Percentiles rank a stretch among this genome's conserved stretches.
Evolutionary conservation across 257 asterid species (phyloP).

Genomic region (Solanum chilense): DNA sequence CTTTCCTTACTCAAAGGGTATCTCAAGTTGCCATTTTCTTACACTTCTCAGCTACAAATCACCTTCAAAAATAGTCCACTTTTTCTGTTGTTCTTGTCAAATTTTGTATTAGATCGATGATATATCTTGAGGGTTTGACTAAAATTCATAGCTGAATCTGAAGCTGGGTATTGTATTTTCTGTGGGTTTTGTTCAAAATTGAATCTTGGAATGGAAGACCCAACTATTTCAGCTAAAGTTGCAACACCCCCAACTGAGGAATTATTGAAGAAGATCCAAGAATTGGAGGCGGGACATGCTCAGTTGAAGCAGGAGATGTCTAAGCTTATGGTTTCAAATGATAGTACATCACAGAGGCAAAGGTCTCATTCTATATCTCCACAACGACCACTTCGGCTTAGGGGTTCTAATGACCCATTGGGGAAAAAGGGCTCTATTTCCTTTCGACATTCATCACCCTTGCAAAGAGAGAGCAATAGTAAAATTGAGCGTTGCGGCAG

Average conservation of each 20-base stretch:
- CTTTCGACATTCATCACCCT: conserved; percentile 66
- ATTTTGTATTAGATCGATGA: background rate
- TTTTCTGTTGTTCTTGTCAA: background rate
- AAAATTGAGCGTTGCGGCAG: conserved; percentile 11
- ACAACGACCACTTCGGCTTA: conserved; percentile 37
- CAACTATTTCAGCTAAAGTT: conserved; percentile 10
- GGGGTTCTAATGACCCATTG: conserved; percentile 19
- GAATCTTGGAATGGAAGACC: conserved; percentile 26
- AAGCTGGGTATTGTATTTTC: background rate
- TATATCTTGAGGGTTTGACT: background rate
- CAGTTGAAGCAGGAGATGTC: conserved; percentile 78
- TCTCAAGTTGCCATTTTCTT: background rate
- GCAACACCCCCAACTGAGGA: conserved; percentile 57
- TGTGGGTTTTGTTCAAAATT: background rate
- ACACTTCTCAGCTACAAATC: background rate
- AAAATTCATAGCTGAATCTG: background rate
- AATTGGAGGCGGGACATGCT: conserved; percentile 72
- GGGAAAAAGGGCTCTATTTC: conserved; percentile 62
- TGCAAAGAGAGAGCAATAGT: conserved; percentile 60
- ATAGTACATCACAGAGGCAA: conserved; percentile 20
- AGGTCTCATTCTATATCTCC: conserved; percentile 85
- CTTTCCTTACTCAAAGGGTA: background rate
- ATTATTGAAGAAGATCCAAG: conserved; percentile 76
- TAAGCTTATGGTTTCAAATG: conserved; percentile 29
- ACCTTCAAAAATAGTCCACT: background rate